Base-by-base conservation (phyloP, 208 protist genomes). In the Trypanosoma melophagium region DNA sequence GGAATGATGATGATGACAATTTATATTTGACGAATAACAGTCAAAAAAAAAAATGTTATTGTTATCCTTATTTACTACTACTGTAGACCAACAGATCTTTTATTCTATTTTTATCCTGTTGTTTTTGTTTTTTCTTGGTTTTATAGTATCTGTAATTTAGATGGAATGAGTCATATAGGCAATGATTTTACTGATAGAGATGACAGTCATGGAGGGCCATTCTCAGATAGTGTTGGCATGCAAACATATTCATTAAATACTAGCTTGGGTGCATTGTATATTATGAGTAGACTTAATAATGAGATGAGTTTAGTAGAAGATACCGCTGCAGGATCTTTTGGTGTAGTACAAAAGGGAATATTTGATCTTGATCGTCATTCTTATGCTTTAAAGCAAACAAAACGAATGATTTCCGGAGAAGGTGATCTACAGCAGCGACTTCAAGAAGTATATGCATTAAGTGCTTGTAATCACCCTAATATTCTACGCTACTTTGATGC, bases 381-480 rank as follows among this genome's bases (percentile, higher is more conserved):
- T 49, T 96, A 96, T 65, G 86, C 88, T 35, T 75, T 96, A 14
- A 96, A 96, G 71, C 79, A 90, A 66, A 87, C 79, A 3, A 90
- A 86, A 59, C 77, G 80, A 47, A 59, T 68, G 1, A 89, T 94
- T 35, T 81, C 69, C n/a, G 83, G 88, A 1, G 87, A 94, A 68
- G 74, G 72, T 2, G 88, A 96, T 49, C 70, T 90, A 22, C 86
- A 96, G 66, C 87, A 86, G 53, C 74, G 80, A 12, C 69, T 96
- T 59, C 87, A 92, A 57, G 90, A 96, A 64, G 77, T 89, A 19
- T 92, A 91, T 61, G 81, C 82, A 0, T 78, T 94, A 7, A 89
- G 83, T 60, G 79, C 82, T 9, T 86, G 83, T 71, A 76, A 71
- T 35, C 88, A 88, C 63, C 82, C 77, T 0, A 77, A 94, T 66